Evolutionary conservation across 495 filamentous ascomycete species (phyloP).

Genomic region (Aspergillus ellipticus): DNA sequence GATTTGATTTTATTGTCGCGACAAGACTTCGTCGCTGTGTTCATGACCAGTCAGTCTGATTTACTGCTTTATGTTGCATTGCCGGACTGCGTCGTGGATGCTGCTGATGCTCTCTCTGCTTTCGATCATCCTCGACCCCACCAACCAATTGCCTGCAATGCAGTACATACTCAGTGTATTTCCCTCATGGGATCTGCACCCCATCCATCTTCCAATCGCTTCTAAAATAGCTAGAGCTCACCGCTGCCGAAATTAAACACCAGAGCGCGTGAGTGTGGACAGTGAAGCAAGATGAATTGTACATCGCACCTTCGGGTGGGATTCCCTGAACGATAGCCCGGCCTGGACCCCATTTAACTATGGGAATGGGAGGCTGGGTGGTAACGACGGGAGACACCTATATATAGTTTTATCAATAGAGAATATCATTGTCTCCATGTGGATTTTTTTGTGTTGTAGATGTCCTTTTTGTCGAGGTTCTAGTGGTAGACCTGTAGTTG

Average conservation of each 20-base stretch:
- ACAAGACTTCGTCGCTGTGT: too few species aligned
- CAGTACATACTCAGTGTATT: too few species aligned
- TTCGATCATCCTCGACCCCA: too few species aligned
- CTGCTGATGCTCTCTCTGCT: background rate
- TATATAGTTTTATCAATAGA: too few species aligned
- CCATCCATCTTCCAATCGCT: slow-evolving; percentile 26
- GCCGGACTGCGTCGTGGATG: background rate
- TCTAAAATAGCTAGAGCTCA: slow-evolving; percentile 66
- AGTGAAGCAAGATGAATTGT: slow-evolving; percentile 59
- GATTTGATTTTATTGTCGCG: too few species aligned
- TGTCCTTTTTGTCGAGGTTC: background rate
- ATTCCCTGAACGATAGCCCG: slow-evolving; percentile 42
- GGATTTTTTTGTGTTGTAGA: slow-evolving; percentile 1
- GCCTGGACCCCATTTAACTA: slow-evolving; percentile 50
- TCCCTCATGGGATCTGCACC: background rate
- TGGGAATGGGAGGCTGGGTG: slow-evolving; percentile 48
- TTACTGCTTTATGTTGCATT: background rate
- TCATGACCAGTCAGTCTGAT: too few species aligned
- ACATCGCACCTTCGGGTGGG: slow-evolving; percentile 20
- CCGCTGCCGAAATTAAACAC: slow-evolving; percentile 51
- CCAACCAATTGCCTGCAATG: too few species aligned
- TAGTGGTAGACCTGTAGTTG: too few species aligned
- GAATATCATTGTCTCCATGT: too few species aligned
- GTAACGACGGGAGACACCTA: slow-evolving; percentile 40
- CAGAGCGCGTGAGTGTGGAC: slow-evolving; percentile 63